Evolutionary conservation across 441 rosid species (phyloP).

Genomic region (Syzygium syzygioides): DNA sequence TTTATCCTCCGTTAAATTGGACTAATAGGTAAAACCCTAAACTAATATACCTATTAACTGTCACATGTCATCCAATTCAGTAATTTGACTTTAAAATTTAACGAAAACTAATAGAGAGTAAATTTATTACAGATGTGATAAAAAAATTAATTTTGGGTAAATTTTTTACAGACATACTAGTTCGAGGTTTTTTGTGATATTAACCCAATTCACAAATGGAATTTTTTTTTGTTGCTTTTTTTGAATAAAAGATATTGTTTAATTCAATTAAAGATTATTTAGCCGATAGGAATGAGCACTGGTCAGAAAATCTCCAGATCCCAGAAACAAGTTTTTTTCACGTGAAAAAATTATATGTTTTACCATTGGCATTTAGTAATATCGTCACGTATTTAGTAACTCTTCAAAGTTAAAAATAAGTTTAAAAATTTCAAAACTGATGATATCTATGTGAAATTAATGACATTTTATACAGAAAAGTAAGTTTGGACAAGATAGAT

Average conservation of each 20-base stretch:
- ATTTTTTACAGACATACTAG: rapidly evolving
- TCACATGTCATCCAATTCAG: no score
- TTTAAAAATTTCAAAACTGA: not conserved
- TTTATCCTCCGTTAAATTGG: no score
- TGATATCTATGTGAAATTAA: not conserved
- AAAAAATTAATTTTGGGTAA: no score
- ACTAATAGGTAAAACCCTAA: no score
- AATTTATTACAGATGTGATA: no score
- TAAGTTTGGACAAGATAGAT: not conserved
- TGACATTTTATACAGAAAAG: not conserved
- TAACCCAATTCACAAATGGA: no score
- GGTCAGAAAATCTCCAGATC: rapidly evolving
- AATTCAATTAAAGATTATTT: not conserved
- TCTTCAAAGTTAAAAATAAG: not conserved
- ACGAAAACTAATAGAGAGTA: no score
- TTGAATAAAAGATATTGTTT: not conserved
- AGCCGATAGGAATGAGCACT: rapidly evolving
- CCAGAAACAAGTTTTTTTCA: not conserved
- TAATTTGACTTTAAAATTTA: no score
- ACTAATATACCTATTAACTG: no score
- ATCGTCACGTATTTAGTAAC: not conserved
- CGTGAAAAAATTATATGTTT: not conserved
- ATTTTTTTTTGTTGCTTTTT: not conserved
- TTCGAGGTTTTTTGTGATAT: no score
- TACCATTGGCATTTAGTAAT: not conserved